phyloP scores from a whole-genome alignment of 805 yeast species.

The Cyberlindnera veronae region DNA sequence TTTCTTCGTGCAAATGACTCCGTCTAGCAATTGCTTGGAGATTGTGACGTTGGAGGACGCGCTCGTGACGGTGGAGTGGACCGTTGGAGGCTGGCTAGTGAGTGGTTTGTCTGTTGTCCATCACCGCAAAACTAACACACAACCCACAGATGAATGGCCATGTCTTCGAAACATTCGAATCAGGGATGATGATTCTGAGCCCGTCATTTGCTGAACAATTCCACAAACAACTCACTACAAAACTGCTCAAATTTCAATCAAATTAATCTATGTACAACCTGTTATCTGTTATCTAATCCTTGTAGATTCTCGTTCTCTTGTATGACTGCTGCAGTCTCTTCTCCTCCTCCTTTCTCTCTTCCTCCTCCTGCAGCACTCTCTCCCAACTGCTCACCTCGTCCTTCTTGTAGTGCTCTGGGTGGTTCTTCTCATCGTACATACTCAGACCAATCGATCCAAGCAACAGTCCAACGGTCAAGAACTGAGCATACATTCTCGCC shows the following conservation, averaged over 20 bases:
- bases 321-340: constrained; percentile 18
- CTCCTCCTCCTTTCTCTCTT: constrained; percentile 29
- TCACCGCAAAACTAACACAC: neutral
- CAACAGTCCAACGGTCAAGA: constrained; percentile 66
- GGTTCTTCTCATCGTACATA: constrained; percentile 59
- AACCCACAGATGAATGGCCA: neutral
- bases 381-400: constrained; percentile 43
- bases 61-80: constrained; percentile 7
- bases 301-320: constrained; percentile 36
- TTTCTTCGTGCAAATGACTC: too few relatives aligned
- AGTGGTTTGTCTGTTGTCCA: neutral
- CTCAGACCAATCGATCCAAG: constrained; percentile 66
- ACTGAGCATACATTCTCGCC: constrained; percentile 91
- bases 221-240: constrained; percentile 9
- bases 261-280: neutral
- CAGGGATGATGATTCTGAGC: constrained; percentile 21
- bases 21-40: too few relatives aligned
- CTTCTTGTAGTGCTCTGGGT: constrained; percentile 35
- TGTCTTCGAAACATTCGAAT: constrained; percentile 29
- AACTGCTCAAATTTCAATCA: too few relatives aligned
- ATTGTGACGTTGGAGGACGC: too few relatives aligned
- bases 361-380: constrained; percentile 42
- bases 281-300: constrained; percentile 17
- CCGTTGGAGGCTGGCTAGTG: neutral
- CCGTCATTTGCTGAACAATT: constrained; percentile 7